Conservation (phyloP, 139 green algal species). For the Coelastrella sp. region DNA sequence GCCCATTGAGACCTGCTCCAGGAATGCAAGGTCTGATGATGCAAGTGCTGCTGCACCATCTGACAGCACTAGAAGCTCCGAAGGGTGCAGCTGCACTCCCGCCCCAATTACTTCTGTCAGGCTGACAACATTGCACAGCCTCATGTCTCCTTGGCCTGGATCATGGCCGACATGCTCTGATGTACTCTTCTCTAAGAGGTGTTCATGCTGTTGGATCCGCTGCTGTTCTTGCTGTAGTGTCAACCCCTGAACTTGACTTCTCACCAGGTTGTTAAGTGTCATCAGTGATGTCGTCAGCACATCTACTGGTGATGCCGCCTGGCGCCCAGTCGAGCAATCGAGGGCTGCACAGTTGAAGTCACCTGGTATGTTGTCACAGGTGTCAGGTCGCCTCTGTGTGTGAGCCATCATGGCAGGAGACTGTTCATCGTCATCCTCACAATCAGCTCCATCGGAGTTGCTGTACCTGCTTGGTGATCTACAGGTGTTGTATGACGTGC, state of each 20-base stretch:
- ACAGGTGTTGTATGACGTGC: not conserved
- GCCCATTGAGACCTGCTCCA: not conserved
- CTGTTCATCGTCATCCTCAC: not conserved
- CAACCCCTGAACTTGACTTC: not conserved
- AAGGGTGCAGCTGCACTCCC: conserved; percentile 13
- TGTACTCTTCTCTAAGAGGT: not conserved
- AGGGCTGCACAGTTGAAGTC: no score
- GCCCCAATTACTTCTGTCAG: not conserved
- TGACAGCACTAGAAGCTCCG: conserved; percentile 15
- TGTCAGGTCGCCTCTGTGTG: no score
- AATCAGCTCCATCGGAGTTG: not conserved
- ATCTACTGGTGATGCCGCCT: not conserved
- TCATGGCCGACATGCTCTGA: no score
- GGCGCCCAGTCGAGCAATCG: no score
- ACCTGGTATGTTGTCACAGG: no score
- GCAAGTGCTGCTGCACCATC: not conserved
- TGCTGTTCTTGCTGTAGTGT: conserved; percentile 1
- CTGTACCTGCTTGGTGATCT: not conserved
- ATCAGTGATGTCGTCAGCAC: conserved; percentile 19
- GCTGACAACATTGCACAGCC: not conserved
- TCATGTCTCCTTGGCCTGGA: no score
- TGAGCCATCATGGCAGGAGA: no score
- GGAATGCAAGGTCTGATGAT: conserved; percentile 7
- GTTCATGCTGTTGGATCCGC: not conserved
- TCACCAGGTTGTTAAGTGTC: conserved; percentile 22